Percentiles rank a stretch among this genome's conserved stretches.
Conservation (phyloP, 2,329 filamentous ascomycete species). For the Phoma herbarum region DNA sequence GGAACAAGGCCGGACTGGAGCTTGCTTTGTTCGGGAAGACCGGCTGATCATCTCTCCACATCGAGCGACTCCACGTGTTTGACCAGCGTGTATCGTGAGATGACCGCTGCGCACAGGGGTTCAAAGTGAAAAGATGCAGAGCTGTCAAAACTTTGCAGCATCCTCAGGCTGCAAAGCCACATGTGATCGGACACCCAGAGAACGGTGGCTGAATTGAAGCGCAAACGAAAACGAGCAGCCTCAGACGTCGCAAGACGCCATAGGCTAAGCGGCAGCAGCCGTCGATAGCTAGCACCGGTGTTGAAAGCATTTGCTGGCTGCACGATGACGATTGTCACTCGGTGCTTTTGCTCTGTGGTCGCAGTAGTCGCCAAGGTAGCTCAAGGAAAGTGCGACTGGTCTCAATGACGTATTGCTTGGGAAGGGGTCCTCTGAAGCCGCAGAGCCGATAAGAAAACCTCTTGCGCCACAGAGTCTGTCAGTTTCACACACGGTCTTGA, state of each 20-base stretch:
- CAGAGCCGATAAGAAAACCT: slow-evolving; percentile 24
- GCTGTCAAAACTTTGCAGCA: not conserved
- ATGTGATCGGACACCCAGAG: not conserved
- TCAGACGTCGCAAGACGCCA: slow-evolving; percentile 5
- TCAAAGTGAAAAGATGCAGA: not conserved
- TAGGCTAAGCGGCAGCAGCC: slow-evolving; percentile 21
- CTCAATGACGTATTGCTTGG: slow-evolving; percentile 12
- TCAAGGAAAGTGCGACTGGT: slow-evolving; percentile 14
- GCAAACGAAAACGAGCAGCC: slow-evolving; percentile 6
- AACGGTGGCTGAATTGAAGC: not conserved
- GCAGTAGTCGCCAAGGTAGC: slow-evolving; percentile 13
- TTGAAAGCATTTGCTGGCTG: slow-evolving; percentile 11
- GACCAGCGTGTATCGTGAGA: slow-evolving; percentile 14
- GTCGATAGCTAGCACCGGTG: slow-evolving; percentile 16
- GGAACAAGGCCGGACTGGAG: slow-evolving; percentile 20
- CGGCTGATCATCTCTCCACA: slow-evolving; percentile 33
- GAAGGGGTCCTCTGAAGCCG: slow-evolving; percentile 13
- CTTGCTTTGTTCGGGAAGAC: slow-evolving; percentile 27
- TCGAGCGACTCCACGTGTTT: slow-evolving; percentile 32
- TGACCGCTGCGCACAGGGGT: not conserved
- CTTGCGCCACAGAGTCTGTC: slow-evolving; percentile 8
- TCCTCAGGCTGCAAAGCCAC: slow-evolving; percentile 5
- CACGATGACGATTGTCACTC: slow-evolving; percentile 23
- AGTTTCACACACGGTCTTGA: slow-evolving; percentile 10
- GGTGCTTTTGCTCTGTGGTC: slow-evolving; percentile 16